Percentiles rank a stretch among this genome's conserved stretches.
Conservation (phyloP, 441 rosid genomes). For the Adansonia rubrostipa region DNA sequence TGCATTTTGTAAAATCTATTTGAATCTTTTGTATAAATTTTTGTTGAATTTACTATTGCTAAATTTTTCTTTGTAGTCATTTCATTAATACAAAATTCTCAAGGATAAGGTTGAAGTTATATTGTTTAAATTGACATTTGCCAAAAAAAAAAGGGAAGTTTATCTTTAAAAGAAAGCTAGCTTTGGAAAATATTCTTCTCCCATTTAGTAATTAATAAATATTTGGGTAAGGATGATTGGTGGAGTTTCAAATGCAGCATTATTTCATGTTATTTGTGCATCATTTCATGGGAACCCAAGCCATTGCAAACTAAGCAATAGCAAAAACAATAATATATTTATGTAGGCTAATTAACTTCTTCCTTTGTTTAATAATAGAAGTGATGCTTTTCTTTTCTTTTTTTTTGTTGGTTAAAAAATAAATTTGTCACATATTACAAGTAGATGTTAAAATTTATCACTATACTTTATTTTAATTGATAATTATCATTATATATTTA, state of each 20-base stretch:
- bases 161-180: neutral
- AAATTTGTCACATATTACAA: no score
- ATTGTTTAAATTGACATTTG: conserved; percentile 9
- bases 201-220: no score
- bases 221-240: no score
- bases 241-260: neutral
- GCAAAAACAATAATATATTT: neutral
- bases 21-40: conserved; percentile 9
- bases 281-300: conserved; percentile 14
- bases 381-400: no score
- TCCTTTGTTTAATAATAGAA: neutral
- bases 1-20: conserved; percentile 17
- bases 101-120: neutral
- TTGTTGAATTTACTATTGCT: conserved; percentile 2
- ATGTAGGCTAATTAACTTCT: neutral
- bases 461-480: no score
- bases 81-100: neutral
- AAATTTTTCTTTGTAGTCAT: neutral
- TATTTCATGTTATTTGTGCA: conserved; percentile 15
- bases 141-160: no score
- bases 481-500: no score
- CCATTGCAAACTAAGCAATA: neutral
- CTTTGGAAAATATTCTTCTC: no score
- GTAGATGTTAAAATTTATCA: no score
- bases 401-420: no score